Conservation (phyloP, 2,329 filamentous ascomycete species). For the Talaromyces islandicus region DNA sequence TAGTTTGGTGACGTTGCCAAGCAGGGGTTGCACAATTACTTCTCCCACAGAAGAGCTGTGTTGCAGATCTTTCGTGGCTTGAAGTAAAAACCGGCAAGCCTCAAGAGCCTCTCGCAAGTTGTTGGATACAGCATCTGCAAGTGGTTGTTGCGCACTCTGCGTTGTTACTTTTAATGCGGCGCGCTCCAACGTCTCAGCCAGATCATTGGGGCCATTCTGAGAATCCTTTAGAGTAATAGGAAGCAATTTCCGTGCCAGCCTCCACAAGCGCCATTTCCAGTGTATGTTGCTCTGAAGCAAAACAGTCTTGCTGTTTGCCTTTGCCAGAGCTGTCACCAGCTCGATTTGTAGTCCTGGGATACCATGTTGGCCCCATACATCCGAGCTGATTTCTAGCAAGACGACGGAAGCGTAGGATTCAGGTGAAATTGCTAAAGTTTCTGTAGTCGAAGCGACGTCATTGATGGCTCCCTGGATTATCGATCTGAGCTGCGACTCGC, state of each 20-base stretch:
- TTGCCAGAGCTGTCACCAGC: conserved; percentile 19
- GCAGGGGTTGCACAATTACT: neutral
- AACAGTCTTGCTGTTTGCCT: conserved; percentile 23
- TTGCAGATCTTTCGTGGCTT: conserved; percentile 17
- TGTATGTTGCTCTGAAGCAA: conserved; percentile 22
- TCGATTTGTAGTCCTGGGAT: conserved; percentile 18
- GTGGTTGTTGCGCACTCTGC: neutral
- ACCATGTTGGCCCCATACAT: conserved; percentile 17
- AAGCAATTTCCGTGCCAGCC: conserved; percentile 27
- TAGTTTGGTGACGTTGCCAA: conserved; percentile 12
- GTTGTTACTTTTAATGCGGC: conserved; percentile 25
- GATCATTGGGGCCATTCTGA: conserved; percentile 15
- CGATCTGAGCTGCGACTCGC: conserved; percentile 20
- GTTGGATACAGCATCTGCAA: conserved; percentile 15
- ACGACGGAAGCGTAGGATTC: conserved; percentile 30
- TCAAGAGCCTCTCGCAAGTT: conserved; percentile 32
- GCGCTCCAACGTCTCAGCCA: conserved; percentile 20
- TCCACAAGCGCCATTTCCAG: conserved; percentile 39
- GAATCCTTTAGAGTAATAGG: conserved; percentile 21
- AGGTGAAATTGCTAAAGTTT: conserved; percentile 20
- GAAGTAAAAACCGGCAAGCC: conserved; percentile 28
- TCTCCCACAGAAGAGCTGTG: conserved; percentile 10
- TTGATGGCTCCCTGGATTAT: conserved; percentile 26
- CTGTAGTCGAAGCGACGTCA: conserved; percentile 22
- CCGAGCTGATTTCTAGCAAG: conserved; percentile 30